phyloP scores from a whole-genome alignment of 1,284 basidiomycete species.

The Cutaneotrichosporon daszewskae region DNA sequence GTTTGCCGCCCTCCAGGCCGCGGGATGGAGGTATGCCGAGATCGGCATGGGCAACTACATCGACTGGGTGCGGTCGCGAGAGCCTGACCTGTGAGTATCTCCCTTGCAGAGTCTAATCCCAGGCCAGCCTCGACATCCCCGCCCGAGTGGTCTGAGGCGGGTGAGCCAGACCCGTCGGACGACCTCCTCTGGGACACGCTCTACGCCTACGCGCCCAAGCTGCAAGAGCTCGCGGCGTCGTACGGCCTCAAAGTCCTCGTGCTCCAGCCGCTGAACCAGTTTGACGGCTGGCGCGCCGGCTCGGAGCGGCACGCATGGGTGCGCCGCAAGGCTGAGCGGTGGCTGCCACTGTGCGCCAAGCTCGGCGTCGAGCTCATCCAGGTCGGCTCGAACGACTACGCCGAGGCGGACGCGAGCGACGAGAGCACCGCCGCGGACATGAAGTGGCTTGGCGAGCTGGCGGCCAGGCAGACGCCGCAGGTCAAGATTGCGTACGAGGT shows the following conservation, averaged over 20 bases:
- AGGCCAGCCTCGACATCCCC: conserved; percentile 13
- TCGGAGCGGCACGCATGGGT: conserved; percentile 10
- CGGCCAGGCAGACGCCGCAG: conserved; percentile 1
- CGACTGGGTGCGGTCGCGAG: conserved; percentile 15
- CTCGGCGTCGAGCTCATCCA: conserved; percentile 8
- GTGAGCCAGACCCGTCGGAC: conserved; percentile 19
- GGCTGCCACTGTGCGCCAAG: conserved; percentile 11
- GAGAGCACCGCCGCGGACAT: conserved; percentile 15
- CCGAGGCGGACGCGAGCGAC: conserved; percentile 7
- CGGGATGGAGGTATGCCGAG: conserved; percentile 14
- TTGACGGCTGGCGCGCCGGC: conserved; percentile 13
- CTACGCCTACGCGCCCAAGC: conserved; percentile 5
- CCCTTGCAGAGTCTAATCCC: not conserved
- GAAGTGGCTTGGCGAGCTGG: conserved; percentile 18
- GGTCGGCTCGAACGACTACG: conserved; percentile 21
- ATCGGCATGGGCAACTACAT: conserved; percentile 18
- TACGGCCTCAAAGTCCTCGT: conserved; percentile 8
- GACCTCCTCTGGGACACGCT: conserved; percentile 9
- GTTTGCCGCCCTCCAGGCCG: conserved; percentile 17
- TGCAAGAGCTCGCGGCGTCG: conserved; percentile 1
- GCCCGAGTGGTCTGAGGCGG: conserved; percentile 9
- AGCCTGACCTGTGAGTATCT: conserved; percentile 13
- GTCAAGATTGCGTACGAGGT: conserved; percentile 24
- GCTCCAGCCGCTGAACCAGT: conserved; percentile 19
- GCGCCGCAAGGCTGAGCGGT: conserved; percentile 11